Percentiles rank a stretch among this genome's conserved stretches.
These are phyloP conservation scores for Rosa lucieae DNA, from an alignment of 306 rosid species.

Conservation along the genomic window DNA sequence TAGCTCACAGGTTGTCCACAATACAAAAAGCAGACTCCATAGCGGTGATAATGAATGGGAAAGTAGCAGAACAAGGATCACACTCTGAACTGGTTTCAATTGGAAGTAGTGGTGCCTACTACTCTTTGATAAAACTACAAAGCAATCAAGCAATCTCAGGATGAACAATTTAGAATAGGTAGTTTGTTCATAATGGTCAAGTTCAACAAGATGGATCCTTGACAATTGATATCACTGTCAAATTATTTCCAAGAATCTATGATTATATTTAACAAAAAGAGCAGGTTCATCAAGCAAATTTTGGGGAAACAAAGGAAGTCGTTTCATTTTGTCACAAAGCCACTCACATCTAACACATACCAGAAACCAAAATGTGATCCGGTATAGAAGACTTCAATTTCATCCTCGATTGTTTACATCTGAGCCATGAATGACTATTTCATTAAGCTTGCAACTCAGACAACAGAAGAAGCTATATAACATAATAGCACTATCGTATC, in stretches of 20 bases:
- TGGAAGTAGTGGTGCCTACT: constrained; percentile 51
- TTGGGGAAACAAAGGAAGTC: not conserved
- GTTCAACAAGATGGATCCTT: not conserved
- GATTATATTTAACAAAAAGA: not conserved
- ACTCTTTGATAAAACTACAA: constrained; percentile 60
- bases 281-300: not conserved
- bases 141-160: constrained; percentile 22
- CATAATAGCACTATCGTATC: too few relatives aligned
- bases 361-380: not conserved
- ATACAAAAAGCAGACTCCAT: constrained; percentile 59
- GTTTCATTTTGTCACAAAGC: not conserved
- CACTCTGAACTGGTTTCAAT: constrained; percentile 44
- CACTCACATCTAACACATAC: not conserved
- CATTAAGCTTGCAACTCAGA: too few relatives aligned
- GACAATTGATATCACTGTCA: not conserved
- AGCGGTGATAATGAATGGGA: constrained; percentile 62
- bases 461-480: too few relatives aligned
- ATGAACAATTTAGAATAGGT: not conserved
- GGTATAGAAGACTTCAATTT: not conserved
- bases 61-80: constrained; percentile 62
- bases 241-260: not conserved
- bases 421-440: too few relatives aligned
- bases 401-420: too few relatives aligned
- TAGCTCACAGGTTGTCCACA: constrained; percentile 77
- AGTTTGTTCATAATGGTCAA: not conserved